Percentiles rank a stretch among this genome's conserved stretches.
phyloP scores from a whole-genome alignment of 139 green algal genomes.

The Micromonas commoda region DNA sequence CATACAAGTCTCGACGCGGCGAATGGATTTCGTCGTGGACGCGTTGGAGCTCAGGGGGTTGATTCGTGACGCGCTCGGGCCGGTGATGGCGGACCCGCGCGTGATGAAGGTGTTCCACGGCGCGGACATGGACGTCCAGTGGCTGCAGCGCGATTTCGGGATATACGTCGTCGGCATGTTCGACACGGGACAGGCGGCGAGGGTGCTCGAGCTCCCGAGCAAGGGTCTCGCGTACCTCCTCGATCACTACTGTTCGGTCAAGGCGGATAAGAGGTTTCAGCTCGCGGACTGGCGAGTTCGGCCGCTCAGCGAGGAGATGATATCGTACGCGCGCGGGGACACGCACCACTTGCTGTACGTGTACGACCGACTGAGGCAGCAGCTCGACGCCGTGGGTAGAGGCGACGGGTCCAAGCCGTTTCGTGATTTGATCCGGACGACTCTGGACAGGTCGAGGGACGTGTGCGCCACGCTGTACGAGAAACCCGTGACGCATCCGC shows the following conservation, averaged over 20 bases:
- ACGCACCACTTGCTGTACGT: constrained; percentile 91
- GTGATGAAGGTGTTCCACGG: constrained; percentile 89
- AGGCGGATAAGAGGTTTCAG: constrained; percentile 64
- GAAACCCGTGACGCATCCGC: neutral
- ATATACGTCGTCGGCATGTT: constrained; percentile 92
- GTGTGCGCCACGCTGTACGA: constrained; percentile 15
- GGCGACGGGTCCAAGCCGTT: neutral
- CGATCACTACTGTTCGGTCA: constrained; percentile 53
- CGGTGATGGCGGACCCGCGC: constrained; percentile 36
- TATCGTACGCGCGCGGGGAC: constrained; percentile 76
- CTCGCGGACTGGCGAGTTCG: constrained; percentile 89
- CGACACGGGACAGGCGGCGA: constrained; percentile 79
- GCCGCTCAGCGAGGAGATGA: constrained; percentile 66
- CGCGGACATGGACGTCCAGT: constrained; percentile 71
- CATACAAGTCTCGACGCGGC: constrained; percentile 81
- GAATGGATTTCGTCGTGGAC: constrained; percentile 65
- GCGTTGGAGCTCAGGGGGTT: neutral
- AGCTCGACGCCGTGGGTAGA: neutral
- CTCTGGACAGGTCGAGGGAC: neutral
- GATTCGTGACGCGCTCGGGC: neutral
- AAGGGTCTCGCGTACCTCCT: constrained; percentile 72
- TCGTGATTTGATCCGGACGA: neutral
- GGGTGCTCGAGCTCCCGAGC: constrained; percentile 50
- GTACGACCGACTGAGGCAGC: constrained; percentile 62
- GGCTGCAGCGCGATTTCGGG: constrained; percentile 86